Conservation (phyloP, 2,329 filamentous ascomycete species). For the Dactylellina sp. region DNA sequence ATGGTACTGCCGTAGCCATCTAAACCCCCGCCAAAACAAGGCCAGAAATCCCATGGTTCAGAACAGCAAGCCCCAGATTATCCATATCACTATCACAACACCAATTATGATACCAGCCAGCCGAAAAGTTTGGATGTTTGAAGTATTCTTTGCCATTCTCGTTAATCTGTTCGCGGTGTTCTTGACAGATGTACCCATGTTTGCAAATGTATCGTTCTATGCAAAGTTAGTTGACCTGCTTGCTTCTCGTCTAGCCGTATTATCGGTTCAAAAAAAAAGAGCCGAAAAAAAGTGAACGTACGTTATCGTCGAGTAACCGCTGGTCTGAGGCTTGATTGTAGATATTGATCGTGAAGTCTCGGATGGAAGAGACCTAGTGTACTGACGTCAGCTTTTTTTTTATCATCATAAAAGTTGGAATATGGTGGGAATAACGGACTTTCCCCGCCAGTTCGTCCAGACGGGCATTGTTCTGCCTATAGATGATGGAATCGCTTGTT, state of each 20-base stretch:
- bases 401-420: too few relatives aligned
- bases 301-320: constrained; percentile 85
- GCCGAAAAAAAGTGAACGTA: constrained; percentile 65
- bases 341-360: constrained; percentile 95
- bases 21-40: background rate
- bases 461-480: constrained; percentile 89
- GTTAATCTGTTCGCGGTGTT: constrained; percentile 84
- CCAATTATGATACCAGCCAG: constrained; percentile 84
- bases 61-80: constrained; percentile 74
- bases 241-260: too few relatives aligned
- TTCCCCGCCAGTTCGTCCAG: constrained; percentile 91
- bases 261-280: background rate
- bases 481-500: constrained; percentile 44
- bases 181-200: constrained; percentile 83
- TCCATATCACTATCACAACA: constrained; percentile 79
- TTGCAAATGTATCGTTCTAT: constrained; percentile 89
- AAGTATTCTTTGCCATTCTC: constrained; percentile 89
- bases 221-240: background rate
- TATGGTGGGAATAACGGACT: constrained; percentile 57
- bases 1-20: too few relatives aligned
- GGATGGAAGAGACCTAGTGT: constrained; percentile 78
- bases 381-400: constrained; percentile 1
- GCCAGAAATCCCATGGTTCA: constrained; percentile 61
- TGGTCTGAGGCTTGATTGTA: constrained; percentile 95
- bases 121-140: constrained; percentile 91